Percentiles rank a stretch among this genome's conserved stretches.
Conservation (phyloP, 257 asterid species). For the Nicotiana benthamiana region DNA sequence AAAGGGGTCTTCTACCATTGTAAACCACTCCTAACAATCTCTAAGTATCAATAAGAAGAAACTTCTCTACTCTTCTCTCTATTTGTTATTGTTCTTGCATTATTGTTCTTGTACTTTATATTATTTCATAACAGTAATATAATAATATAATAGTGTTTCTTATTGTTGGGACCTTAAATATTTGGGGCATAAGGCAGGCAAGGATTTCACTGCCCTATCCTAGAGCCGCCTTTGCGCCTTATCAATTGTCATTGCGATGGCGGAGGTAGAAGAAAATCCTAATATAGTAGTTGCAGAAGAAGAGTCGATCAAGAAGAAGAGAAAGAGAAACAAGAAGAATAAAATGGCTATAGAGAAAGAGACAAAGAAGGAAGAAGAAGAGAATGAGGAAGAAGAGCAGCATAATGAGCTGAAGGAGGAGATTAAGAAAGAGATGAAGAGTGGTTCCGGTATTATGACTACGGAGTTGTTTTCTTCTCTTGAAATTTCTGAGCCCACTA, state of each 20-base stretch:
- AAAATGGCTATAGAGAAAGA: conserved; percentile 4
- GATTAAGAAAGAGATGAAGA: conserved; percentile 27
- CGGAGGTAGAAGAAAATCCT: conserved; percentile 12
- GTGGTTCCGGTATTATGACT: conserved; percentile 84
- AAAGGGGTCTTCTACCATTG: too few relatives aligned
- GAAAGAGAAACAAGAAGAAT: conserved; percentile 4
- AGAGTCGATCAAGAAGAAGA: conserved; percentile 8
- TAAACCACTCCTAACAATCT: too few relatives aligned
- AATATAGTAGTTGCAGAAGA: background rate
- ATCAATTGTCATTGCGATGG: background rate
- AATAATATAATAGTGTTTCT: too few relatives aligned
- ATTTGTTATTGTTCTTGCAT: too few relatives aligned
- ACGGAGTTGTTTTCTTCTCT: conserved; percentile 44
- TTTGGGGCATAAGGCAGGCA: too few relatives aligned
- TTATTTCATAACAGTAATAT: too few relatives aligned
- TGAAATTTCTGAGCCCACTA: conserved; percentile 53
- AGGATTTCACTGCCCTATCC: too few relatives aligned
- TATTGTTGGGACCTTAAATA: too few relatives aligned
- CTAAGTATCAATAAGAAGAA: too few relatives aligned
- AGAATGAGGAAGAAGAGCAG: conserved; percentile 11
- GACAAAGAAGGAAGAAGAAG: conserved; percentile 23
- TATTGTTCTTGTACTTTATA: too few relatives aligned
- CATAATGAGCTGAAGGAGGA: conserved; percentile 23
- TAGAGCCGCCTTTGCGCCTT: background rate
- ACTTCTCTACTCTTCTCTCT: too few relatives aligned